A percentile compares a stretch with the other conserved stretches of the same genome.
These are phyloP conservation scores for Phalaenopsis hybrid DNA, from an alignment of 116 monocot genomes.

Conservation along the genomic window DNA sequence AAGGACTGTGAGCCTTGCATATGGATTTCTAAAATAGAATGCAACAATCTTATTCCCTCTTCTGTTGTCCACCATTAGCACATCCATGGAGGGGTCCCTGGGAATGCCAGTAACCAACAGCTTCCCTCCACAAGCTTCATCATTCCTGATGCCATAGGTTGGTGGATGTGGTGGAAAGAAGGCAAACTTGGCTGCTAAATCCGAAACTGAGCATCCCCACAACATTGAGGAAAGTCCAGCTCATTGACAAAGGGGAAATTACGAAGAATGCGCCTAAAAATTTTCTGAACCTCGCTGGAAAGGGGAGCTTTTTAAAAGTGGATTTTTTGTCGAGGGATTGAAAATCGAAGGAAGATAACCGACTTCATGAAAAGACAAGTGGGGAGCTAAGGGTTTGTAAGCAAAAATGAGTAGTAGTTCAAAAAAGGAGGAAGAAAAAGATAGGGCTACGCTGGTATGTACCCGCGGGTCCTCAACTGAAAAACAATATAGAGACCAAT, in stretches of 20 bases:
- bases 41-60: constrained; percentile 53
- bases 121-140: constrained; percentile 19
- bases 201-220: constrained; percentile 54
- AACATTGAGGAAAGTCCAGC: constrained; percentile 29
- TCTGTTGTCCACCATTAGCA: constrained; percentile 41
- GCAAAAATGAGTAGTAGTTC: not conserved
- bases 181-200: constrained; percentile 57
- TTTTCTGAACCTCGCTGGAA: not conserved
- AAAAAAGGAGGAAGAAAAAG: not conserved
- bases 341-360: no score
- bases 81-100: constrained; percentile 35
- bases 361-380: not conserved
- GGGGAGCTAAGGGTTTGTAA: not conserved
- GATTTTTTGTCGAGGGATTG: not conserved
- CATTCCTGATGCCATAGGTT: constrained; percentile 38
- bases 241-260: constrained; percentile 39
- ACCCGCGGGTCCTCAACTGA: not conserved
- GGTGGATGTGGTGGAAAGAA: constrained; percentile 63
- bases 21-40: constrained; percentile 52
- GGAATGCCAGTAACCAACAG: constrained; percentile 43
- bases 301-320: not conserved
- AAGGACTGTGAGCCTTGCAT: constrained; percentile 52
- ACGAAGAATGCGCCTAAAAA: not conserved
- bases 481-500: not conserved
- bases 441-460: not conserved